Evolutionary conservation across 805 yeast genomes (phyloP), one percentile per base, ranked within the genome.

Genomic region (Candida mattraensis): DNA sequence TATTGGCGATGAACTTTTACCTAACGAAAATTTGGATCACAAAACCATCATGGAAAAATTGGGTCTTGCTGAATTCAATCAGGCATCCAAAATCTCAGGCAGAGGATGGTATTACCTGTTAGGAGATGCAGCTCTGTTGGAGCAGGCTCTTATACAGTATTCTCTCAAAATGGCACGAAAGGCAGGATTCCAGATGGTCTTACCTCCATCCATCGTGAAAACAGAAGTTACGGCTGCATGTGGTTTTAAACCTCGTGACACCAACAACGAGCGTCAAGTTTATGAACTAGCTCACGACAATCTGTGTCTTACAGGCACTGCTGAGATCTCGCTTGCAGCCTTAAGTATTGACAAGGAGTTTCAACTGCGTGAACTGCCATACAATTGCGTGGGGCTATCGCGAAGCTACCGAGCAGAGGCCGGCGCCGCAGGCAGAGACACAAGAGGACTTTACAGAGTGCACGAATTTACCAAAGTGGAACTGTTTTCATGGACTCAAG

Each of bases 401-500:
- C 70, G 97, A 45, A 78, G 95, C 44, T 93, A 80, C 55, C 70
- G 99, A 44, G 96, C 97, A 0, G 99, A 93, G 57, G 99, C 99
- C 0, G 99, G 98, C 2, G 93, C 98, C 2, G 74, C 96, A 37
- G 99, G 99, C 2, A 77, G 76, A 46, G 97, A 87, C 47, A 87
- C 97, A 0, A 79, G 82, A 50, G 99, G 99, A 0, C 66, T 93
- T 1, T 93, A 93, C 50, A 68, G 99, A 27, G 97, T 93, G 16
- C 99, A 93, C 56, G 99, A 93, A 63, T 93, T 93, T 59, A 86
- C 95, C 8, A 93, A 93, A 58, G 95, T 93, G 1, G 99, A 93
- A 57, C 63, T 93, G 35, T 93, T 91, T 52, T 80, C 81, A 42
- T 81, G 93, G 96, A 64, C 69, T 0, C 70, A 68, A 9, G 58